phyloP scores from a whole-genome alignment of 305 asterid species.

The Lippia alba region DNA sequence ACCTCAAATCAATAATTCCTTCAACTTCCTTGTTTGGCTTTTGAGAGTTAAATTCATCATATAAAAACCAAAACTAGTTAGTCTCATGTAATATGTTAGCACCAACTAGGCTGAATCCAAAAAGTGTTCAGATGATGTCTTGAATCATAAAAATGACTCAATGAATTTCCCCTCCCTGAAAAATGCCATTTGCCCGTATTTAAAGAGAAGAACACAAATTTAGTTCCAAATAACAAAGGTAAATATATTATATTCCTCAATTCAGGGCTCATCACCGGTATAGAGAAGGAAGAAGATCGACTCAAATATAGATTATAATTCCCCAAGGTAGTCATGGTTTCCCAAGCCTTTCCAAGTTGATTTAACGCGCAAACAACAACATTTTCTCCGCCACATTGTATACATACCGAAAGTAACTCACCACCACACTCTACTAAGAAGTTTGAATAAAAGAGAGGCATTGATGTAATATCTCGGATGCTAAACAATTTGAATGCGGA shows the following conservation, averaged over 20 bases:
- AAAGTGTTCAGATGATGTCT: not conserved
- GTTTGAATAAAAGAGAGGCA: too few species aligned
- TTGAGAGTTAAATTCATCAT: too few species aligned
- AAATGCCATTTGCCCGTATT: not conserved
- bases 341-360: not conserved
- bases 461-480: too few species aligned
- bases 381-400: not conserved
- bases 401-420: not conserved
- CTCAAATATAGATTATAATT: not conserved
- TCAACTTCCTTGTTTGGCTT: too few species aligned
- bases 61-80: too few species aligned
- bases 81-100: too few species aligned
- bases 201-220: not conserved
- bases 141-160: not conserved
- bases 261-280: not conserved
- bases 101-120: not conserved
- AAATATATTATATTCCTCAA: not conserved
- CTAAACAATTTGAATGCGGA: too few species aligned
- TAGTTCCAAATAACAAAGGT: not conserved
- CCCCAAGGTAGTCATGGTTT: not conserved
- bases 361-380: not conserved
- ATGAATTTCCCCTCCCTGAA: not conserved
- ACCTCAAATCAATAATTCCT: too few species aligned
- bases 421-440: too few species aligned
- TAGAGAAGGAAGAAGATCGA: not conserved